Evolutionary conservation across 306 rosid genomes (phyloP), one percentile per base, ranked within the genome.

Genomic region (Vicia villosa): DNA sequence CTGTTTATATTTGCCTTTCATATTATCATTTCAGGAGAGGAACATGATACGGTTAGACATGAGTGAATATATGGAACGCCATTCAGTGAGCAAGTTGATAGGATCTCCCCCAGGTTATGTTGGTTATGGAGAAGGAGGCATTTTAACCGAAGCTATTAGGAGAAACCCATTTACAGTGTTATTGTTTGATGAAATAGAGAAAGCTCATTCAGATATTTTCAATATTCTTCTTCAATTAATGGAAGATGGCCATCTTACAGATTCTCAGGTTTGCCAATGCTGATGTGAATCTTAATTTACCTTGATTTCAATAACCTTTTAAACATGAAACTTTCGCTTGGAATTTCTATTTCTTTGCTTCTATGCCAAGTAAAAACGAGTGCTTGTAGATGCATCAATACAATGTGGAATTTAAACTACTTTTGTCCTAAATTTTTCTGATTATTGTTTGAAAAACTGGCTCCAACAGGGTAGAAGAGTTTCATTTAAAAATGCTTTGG

Each of bases 21-120:
- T 60, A 58, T 50, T 73, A 22, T 51, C 42, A 19, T 56, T 67
- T 52, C 89, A 92, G 98, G 98, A 88, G 77, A 84, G 72, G 28
- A 83, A 91, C 51, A 89, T 92, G 96, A 60, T 92, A 61, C 73
- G 95, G 63, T 56, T 89, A 66, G 98, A 92, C 80, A 92, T 89
- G 98, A 92, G 98, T 67, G 98, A 92, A 83, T 92, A 92, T 69
- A 92, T 92, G 98, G 98, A 92, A 76, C 90, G 91, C 12, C 96
- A 92, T 80, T 86, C 98, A 15, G 92, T 92, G 60, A 89, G 93
- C 86, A 92, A 89, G 81, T 74, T 92, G 84, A 86, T 92, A 19
- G 98, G 98, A 56, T 92, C 98, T 0, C 91, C 98, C 26, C 98
- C 98, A 7, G 98, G 96, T 63, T 92, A 89, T 88, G 83, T 88